Percentiles rank a stretch among this genome's conserved stretches.
These are phyloP conservation scores for Achaetomium macrosporum DNA, from an alignment of 2,329 filamentous ascomycete genomes.

Conservation along the genomic window DNA sequence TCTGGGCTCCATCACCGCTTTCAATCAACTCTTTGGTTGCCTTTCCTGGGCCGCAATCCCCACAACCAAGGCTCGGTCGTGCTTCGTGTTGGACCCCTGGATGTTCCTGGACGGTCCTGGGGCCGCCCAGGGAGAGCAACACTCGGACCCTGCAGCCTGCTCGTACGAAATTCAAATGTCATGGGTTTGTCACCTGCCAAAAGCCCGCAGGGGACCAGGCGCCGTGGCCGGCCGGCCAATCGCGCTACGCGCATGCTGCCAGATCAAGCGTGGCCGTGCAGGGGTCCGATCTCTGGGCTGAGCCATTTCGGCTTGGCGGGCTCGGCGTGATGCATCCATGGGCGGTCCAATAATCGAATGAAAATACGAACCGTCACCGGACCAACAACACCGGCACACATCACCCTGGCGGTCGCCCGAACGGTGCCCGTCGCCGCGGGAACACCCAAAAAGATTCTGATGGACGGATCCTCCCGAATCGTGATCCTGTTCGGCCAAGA, in stretches of 20 bases:
- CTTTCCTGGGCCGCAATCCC: background rate
- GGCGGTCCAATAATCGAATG: background rate
- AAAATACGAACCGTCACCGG: conserved; percentile 4
- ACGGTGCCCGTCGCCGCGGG: background rate
- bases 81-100: conserved; percentile 9
- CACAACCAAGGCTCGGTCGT: background rate
- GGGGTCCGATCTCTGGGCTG: background rate
- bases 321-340: conserved; percentile 5
- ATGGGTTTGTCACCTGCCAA: conserved; percentile 16
- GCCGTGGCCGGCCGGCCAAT: conserved; percentile 12
- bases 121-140: conserved; percentile 4
- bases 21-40: conserved; percentile 11
- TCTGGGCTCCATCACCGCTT: conserved; percentile 13
- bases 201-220: conserved; percentile 13
- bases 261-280: background rate
- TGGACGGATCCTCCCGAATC: background rate
- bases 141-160: background rate
- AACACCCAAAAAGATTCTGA: background rate
- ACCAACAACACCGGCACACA: too few species aligned
- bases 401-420: too few species aligned
- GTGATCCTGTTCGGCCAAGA: background rate
- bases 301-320: conserved; percentile 4
- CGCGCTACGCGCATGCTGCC: background rate
- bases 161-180: conserved; percentile 1
- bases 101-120: background rate